These are phyloP conservation scores for Tubosaeta sp. DNA, from an alignment of 768 basidiomycete genomes.

Conservation along the genomic window DNA sequence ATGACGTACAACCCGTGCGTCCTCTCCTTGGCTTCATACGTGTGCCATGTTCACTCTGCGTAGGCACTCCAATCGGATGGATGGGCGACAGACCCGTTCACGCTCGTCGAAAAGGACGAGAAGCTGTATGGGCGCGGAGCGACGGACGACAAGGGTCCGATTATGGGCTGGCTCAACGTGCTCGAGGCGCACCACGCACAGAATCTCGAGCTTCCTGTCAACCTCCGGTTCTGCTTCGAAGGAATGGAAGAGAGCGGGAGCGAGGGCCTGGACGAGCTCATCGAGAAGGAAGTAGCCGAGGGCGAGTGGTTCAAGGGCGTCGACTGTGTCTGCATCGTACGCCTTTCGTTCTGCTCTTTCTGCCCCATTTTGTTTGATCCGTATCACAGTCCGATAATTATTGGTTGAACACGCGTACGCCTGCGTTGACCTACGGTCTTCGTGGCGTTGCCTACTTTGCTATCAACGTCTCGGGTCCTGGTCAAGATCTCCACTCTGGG, in stretches of 20 bases:
- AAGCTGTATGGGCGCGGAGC: slow-evolving; percentile 83
- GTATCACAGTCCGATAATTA: slow-evolving; percentile 78
- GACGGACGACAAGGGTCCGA: slow-evolving; percentile 88
- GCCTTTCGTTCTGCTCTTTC: slow-evolving; percentile 19
- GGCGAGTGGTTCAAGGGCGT: slow-evolving; percentile 82
- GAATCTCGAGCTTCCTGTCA: slow-evolving; percentile 74
- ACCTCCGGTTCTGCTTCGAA: slow-evolving; percentile 89
- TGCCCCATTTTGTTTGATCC: not conserved
- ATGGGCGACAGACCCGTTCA: slow-evolving; percentile 87
- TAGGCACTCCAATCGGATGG: slow-evolving; percentile 61
- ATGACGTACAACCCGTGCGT: slow-evolving; percentile 88
- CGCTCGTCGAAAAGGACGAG: slow-evolving; percentile 49
- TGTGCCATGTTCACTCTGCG: not conserved
- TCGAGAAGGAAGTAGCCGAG: slow-evolving; percentile 64
- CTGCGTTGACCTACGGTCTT: slow-evolving; percentile 81
- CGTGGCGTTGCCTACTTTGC: slow-evolving; percentile 88
- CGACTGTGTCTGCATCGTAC: slow-evolving; percentile 89
- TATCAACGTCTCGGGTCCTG: slow-evolving; percentile 77
- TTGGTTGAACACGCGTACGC: slow-evolving; percentile 83
- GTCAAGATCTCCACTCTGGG: slow-evolving; percentile 86
- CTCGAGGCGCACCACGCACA: slow-evolving; percentile 76
- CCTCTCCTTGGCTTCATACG: not conserved
- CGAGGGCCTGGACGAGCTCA: slow-evolving; percentile 86
- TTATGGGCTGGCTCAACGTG: slow-evolving; percentile 86
- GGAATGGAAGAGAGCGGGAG: slow-evolving; percentile 97